Evolutionary conservation across 768 basidiomycete genomes (phyloP), one percentile per base, ranked within the genome.

Genomic region (Clavulina sp.): DNA sequence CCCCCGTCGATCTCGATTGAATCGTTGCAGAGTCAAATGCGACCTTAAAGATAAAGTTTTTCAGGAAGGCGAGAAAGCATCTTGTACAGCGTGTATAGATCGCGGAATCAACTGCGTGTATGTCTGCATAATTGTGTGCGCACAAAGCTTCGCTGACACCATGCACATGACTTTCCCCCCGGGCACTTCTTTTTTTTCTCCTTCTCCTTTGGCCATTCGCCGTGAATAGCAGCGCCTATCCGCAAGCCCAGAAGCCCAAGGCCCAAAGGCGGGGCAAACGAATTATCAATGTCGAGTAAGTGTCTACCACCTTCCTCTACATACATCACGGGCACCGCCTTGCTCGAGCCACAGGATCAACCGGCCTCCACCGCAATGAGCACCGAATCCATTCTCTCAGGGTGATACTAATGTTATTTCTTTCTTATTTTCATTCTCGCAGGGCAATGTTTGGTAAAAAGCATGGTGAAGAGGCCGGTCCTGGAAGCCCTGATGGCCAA

Each of bases 31-130:
- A 62, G 91, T 95, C 21, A 84, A 86, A 51, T 95, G 89, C 62
- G 89, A 93, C 70, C 75, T 93, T 52, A 92, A 93, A 63, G 86
- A 92, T 65, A 70, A 81, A 40, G 73, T 76, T 49, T 66, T 76
- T 36, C 66, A 73, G 43, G 63, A 70, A n/a, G 62, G 70, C 5
- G 69, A 69, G 19, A 63, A 66, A 41, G 65, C 65, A 57, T 72
- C 77, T 5, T 95, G 91, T 64, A 84, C 86, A 5, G 93, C 93
- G 63, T 95, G 91, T 66, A 78, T 71, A 59, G 86, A 92, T 63
- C 81, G 91, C 41, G 80, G 78, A 23, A 74, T 89, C 33, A 85
- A 86, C 73, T 93, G 91, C 83, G 81, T 93, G 87, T 89, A 70
- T 59, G 87, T 76, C 43, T 46, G 34, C 9, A 13, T 21, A 13